Percentiles rank a stretch among this genome's conserved stretches.
Conservation (phyloP, 2,329 filamentous ascomycete genomes). For the Penicillium sp. region DNA sequence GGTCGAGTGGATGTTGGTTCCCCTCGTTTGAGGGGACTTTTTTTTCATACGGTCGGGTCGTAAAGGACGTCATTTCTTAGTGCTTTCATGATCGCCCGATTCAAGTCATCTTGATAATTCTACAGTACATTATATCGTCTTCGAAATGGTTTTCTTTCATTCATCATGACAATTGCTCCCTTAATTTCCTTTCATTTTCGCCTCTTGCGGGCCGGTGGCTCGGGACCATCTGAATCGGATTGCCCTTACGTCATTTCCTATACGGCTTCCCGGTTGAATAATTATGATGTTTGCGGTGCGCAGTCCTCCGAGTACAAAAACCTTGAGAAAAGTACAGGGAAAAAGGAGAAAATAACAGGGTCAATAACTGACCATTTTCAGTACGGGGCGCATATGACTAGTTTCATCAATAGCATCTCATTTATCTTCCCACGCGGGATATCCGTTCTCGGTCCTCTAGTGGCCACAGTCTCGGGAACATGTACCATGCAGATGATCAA, state of each 20-base stretch:
- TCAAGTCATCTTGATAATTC: background rate
- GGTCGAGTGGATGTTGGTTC: conserved; percentile 34
- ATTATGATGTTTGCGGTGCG: conserved; percentile 18
- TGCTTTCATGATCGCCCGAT: background rate
- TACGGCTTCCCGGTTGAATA: conserved; percentile 23
- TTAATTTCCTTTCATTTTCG: background rate
- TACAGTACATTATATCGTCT: background rate
- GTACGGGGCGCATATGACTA: background rate
- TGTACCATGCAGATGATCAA: background rate
- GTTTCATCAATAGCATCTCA: background rate
- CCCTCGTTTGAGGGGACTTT: conserved; percentile 11
- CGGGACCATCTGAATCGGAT: conserved; percentile 18
- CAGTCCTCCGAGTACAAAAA: background rate
- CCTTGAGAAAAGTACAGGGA: background rate
- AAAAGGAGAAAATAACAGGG: background rate
- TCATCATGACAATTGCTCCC: background rate
- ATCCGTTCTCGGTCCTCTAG: background rate
- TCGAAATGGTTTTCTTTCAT: background rate
- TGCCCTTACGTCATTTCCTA: conserved; percentile 26
- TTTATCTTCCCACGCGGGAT: background rate
- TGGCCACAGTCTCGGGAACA: background rate
- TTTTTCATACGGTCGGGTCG: conserved; percentile 1
- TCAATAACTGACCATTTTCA: background rate
- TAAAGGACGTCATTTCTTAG: conserved; percentile 10
- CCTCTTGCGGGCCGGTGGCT: conserved; percentile 21